Base-by-base conservation (phyloP, 345 rosid genomes). In the Luvunga scandens region DNA sequence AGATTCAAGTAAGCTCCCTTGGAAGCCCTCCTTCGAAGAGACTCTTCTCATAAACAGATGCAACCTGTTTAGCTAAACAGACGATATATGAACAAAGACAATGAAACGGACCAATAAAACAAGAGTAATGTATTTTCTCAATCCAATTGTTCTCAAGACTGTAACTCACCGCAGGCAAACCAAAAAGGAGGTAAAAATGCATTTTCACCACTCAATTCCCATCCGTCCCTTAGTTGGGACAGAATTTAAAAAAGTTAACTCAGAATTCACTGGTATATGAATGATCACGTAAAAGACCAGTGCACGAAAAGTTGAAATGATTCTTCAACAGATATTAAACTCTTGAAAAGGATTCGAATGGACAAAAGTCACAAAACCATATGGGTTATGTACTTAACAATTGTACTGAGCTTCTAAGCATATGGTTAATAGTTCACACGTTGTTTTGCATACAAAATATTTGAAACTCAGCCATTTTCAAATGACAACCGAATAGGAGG, bases 361-460 rank as follows among this genome's bases (percentile, higher is more conserved):
- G n/a, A n/a, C n/a, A n/a, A n/a, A n/a, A n/a, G n/a, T n/a, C 3
- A 7, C 60, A 72, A 63, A 67, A 48, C 21, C 18, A 59, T 25
- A 34, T 75, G 45, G 60, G 36, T 56, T 72, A 39, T 22, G 21
- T 57, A 66, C 27, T 72, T 64, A 10, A 10, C n/a, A 65, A n/a
- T 71, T 56, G 60, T 25, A 76, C 69, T 55, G 7, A 45, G 34
- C 36, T 18, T 48, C 68, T 24, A 33, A 56, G 71, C 28, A 45
- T 59, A 72, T 16, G 6, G 50, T 27, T 68, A 38, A 48, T 28
- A 62, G 67, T 66, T 74, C 68, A 55, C 64, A 24, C 39, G 39
- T 69, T 69, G 19, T 61, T 65, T 69, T 45, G 75, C 67, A 61
- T 2, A 9, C 50, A 69, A 55, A 73, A n/a, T 12, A 77, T 53